Base-by-base conservation (phyloP, 2,329 filamentous ascomycete species). In the Ceratocystis cacaofunesta region DNA sequence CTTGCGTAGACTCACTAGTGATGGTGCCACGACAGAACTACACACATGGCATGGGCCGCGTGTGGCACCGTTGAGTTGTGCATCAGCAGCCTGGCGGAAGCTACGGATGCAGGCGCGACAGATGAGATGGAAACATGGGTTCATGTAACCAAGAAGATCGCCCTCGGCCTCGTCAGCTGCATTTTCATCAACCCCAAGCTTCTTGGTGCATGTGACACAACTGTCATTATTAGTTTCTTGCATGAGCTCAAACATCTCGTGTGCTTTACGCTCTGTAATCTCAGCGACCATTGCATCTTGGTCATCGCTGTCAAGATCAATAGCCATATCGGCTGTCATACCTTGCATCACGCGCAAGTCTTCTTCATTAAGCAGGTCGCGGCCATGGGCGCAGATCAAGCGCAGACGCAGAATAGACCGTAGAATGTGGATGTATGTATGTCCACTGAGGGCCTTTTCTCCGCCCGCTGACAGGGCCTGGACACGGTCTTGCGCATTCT, bases 311-410 rank as follows among this genome's bases (percentile, higher is more conserved):
- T 94, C 91, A 25, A 97, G 81, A 70, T 95, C 89, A 71, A 99
- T 95, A 1, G 94, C 89, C 69, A 90, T 90, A 48, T 90, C 86
- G 7, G 85, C 85, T n/a, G 86, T 90, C 74, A 90, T 82, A 28
- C 92, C 92, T 72, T 91, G 87, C 62, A 92, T 84, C 2, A 88
- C 80, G 69, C 87, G 85, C 58, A 95, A 78, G 71, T 97, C 92
- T 22, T 92, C 87, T 44, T 92, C 85, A 66, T 86, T 89, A 2
- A 99, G 80, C 6, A 99, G 82, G 68, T 97, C 92, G 69, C 88
- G 88, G n/a, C 94, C 94, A 73, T 96, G 92, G 0, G 92, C 94
- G 72, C 92, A 96, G 63, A 97, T 88, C 50, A 95, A 81, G 8
- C 94, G 89, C 19, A 99, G 82, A 36, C 92, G 87, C 69, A 95